Conservation (phyloP, 148 eudicot genomes). For the Drosera capensis region DNA sequence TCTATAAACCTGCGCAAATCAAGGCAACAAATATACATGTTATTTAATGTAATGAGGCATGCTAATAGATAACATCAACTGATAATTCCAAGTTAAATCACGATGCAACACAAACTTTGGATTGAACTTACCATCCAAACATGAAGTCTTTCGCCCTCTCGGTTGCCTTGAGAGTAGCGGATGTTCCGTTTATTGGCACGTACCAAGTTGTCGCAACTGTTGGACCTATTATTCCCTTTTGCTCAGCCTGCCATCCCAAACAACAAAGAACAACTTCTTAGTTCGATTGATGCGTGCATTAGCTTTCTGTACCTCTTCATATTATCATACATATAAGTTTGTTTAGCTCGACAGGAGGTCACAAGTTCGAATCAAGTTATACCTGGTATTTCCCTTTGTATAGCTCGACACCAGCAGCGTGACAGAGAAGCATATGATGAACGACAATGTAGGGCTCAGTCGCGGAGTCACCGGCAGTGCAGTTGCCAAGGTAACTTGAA, state of each 20-base stretch:
- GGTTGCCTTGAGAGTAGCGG: constrained; percentile 4
- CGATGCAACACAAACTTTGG: neutral
- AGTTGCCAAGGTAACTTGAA: constrained; percentile 10
- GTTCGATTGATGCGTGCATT: neutral
- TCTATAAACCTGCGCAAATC: constrained; percentile 12
- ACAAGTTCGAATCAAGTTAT: neutral
- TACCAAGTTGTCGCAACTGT: constrained; percentile 12
- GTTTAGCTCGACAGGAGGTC: neutral
- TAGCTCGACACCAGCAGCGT: constrained; percentile 17
- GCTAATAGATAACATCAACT: neutral
- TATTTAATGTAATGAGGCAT: too few species aligned
- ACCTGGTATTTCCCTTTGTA: constrained; percentile 22
- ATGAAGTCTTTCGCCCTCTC: constrained; percentile 14
- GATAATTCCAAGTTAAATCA: neutral
- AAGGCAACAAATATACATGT: neutral
- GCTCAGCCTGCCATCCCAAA: constrained; percentile 7
- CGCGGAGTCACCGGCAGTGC: constrained; percentile 12
- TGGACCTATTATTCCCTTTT: constrained; percentile 18
- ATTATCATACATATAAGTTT: too few species aligned
- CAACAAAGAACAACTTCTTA: neutral
- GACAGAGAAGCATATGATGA: constrained; percentile 22
- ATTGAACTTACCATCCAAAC: constrained; percentile 12
- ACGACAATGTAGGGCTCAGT: constrained; percentile 19
- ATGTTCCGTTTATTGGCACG: constrained; percentile 4
- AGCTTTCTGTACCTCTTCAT: too few species aligned